These are phyloP conservation scores for Ganoderma lucidum DNA, from an alignment of 1,284 basidiomycete species.

Conservation along the genomic window DNA sequence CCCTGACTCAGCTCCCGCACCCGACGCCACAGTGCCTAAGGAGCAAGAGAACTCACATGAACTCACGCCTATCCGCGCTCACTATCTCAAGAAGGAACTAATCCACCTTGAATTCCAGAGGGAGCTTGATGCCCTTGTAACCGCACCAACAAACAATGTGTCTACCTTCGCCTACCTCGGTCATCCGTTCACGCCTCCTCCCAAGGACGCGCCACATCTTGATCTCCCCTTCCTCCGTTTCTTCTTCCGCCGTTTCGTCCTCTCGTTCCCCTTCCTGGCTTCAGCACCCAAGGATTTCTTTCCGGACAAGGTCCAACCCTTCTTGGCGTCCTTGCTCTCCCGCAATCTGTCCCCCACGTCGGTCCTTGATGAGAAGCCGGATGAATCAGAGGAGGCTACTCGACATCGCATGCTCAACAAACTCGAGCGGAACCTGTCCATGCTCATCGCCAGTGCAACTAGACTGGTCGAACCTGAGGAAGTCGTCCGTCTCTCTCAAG, in stretches of 20 bases:
- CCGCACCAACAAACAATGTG: slow-evolving; percentile 59
- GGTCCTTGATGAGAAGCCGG: slow-evolving; percentile 64
- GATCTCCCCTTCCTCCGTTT: slow-evolving; percentile 90
- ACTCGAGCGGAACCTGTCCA: slow-evolving; percentile 82
- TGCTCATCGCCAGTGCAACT: slow-evolving; percentile 83
- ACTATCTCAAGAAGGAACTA: slow-evolving; percentile 47
- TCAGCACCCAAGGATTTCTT: slow-evolving; percentile 90
- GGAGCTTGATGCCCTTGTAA: slow-evolving; percentile 79
- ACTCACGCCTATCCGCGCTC: slow-evolving; percentile 45
- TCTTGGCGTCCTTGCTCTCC: slow-evolving; percentile 82
- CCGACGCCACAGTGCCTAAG: not conserved
- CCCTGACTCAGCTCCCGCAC: not conserved
- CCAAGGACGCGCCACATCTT: slow-evolving; percentile 61
- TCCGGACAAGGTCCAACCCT: slow-evolving; percentile 92
- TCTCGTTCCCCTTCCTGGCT: slow-evolving; percentile 93
- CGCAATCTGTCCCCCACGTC: slow-evolving; percentile 78
- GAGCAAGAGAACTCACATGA: slow-evolving; percentile 14
- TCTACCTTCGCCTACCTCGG: slow-evolving; percentile 89
- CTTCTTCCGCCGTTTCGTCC: slow-evolving; percentile 89
- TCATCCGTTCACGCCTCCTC: slow-evolving; percentile 81
- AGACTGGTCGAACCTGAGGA: slow-evolving; percentile 87
- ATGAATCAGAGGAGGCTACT: slow-evolving; percentile 60
- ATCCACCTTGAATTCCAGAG: slow-evolving; percentile 82
- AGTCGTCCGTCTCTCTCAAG: slow-evolving; percentile 86
- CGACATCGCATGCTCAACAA: slow-evolving; percentile 63